A percentile compares a stretch with the other conserved stretches of the same genome.
Conservation (phyloP, 164 flowering plant genomes). For the Vitis amurensis region DNA sequence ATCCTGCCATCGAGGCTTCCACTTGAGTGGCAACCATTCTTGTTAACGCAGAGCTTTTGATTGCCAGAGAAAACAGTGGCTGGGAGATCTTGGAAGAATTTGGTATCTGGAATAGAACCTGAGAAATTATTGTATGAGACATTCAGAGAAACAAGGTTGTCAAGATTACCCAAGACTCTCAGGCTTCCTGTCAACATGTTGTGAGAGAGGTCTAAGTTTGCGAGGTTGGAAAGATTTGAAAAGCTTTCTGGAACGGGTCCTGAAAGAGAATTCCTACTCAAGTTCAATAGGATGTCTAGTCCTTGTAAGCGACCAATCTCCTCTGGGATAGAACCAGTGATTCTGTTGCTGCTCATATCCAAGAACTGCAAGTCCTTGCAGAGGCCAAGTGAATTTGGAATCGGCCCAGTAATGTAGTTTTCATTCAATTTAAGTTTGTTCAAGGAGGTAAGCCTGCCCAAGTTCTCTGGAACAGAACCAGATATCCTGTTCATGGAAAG, state of each 20-base stretch:
- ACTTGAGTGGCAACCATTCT: slow-evolving; percentile 21
- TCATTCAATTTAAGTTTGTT: slow-evolving; percentile 50
- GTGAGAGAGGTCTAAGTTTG: slow-evolving; percentile 57
- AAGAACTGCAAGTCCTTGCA: slow-evolving; percentile 53
- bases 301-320: slow-evolving; percentile 50
- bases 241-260: slow-evolving; percentile 51
- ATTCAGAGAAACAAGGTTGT: slow-evolving; percentile 60
- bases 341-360: slow-evolving; percentile 54
- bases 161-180: slow-evolving; percentile 37
- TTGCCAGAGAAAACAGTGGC: slow-evolving; percentile 36
- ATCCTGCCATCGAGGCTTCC: slow-evolving; percentile 11
- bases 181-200: slow-evolving; percentile 50
- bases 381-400: slow-evolving; percentile 50
- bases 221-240: slow-evolving; percentile 51
- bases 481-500: slow-evolving; percentile 48
- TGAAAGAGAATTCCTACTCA: slow-evolving; percentile 51
- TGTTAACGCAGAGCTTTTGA: slow-evolving; percentile 38
- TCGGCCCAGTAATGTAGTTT: slow-evolving; percentile 43
- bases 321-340: slow-evolving; percentile 47
- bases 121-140: slow-evolving; percentile 61
- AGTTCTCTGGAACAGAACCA: slow-evolving; percentile 42
- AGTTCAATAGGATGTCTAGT: slow-evolving; percentile 51
- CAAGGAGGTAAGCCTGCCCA: slow-evolving; percentile 49
- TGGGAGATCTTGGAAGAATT: slow-evolving; percentile 49
- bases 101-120: slow-evolving; percentile 51